These are phyloP conservation scores for Hylodesmum podocarpum DNA, from an alignment of 306 rosid species.

Conservation along the genomic window DNA sequence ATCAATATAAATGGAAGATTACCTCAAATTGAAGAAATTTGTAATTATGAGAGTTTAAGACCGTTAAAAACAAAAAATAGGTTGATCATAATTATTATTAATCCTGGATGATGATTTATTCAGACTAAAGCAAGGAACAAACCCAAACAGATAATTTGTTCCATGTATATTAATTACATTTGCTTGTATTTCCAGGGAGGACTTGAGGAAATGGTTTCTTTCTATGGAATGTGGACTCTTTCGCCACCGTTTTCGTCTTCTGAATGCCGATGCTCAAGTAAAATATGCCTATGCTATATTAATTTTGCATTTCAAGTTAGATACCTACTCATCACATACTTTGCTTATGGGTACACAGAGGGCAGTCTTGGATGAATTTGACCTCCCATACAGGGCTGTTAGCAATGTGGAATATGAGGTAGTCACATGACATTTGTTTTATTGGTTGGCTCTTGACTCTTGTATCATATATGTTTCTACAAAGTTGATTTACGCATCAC, in stretches of 20 bases:
- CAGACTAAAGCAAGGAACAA: slow-evolving; percentile 2
- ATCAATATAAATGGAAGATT: slow-evolving; percentile 19
- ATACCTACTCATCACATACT: slow-evolving; percentile 16
- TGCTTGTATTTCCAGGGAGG: slow-evolving; percentile 57
- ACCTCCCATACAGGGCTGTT: slow-evolving; percentile 67
- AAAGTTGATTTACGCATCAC: slow-evolving; percentile 4
- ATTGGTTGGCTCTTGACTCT: neutral
- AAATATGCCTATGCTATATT: neutral
- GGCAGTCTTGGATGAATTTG: slow-evolving; percentile 66
- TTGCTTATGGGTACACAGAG: slow-evolving; percentile 56
- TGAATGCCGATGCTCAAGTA: slow-evolving; percentile 76
- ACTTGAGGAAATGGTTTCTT: slow-evolving; percentile 94
- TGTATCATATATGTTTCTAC: slow-evolving; percentile 3
- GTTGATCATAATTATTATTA: neutral
- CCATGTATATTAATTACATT: neutral
- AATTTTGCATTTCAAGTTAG: slow-evolving; percentile 15
- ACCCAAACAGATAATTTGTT: neutral
- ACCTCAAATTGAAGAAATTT: neutral
- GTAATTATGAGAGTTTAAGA: neutral
- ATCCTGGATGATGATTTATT: slow-evolving; percentile 7
- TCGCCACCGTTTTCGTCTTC: slow-evolving; percentile 60
- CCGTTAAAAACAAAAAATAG: neutral
- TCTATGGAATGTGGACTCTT: slow-evolving; percentile 82
- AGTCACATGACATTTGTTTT: slow-evolving; percentile 33
- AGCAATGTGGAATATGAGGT: slow-evolving; percentile 75